These are phyloP conservation scores for Pseudonitzschia multiseries DNA, from an alignment of 108 stramenopile genomes.

Conservation along the genomic window DNA sequence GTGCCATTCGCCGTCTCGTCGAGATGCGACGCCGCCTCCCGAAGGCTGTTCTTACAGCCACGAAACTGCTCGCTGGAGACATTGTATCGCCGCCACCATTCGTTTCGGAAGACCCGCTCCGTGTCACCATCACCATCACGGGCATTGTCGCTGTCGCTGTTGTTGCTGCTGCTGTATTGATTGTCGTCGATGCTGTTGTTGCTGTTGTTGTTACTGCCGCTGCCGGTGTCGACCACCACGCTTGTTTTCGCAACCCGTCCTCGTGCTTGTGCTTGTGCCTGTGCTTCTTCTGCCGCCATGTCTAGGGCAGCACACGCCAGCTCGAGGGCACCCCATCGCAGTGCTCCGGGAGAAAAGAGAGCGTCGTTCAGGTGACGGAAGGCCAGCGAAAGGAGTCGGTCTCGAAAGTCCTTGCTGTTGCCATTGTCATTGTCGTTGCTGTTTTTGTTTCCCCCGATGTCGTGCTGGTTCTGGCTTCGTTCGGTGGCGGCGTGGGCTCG, in stretches of 20 bases:
- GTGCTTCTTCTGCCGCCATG: conserved; percentile 47
- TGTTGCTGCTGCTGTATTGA: no score
- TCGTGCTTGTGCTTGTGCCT: no score
- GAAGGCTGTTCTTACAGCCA: neutral
- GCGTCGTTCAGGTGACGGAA: conserved; percentile 56
- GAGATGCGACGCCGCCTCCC: neutral
- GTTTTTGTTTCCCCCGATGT: neutral
- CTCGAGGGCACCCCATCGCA: conserved; percentile 39
- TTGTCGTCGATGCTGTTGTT: neutral
- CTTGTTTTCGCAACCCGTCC: no score
- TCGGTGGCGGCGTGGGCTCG: neutral
- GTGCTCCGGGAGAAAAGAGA: conserved; percentile 43
- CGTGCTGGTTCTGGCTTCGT: no score
- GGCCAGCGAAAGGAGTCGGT: conserved; percentile 15
- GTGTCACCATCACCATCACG: neutral
- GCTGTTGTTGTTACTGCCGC: neutral
- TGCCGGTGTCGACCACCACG: neutral
- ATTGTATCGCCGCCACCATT: conserved; percentile 9
- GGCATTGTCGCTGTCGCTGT: no score
- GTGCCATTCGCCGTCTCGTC: neutral
- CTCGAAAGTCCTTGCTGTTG: conserved; percentile 12
- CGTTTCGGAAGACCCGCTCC: neutral
- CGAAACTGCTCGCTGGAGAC: neutral
- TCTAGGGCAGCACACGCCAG: conserved; percentile 59
- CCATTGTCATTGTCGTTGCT: neutral